phyloP scores from a whole-genome alignment of 352 stramenopile species.

The Saprolegnia parasitica region DNA sequence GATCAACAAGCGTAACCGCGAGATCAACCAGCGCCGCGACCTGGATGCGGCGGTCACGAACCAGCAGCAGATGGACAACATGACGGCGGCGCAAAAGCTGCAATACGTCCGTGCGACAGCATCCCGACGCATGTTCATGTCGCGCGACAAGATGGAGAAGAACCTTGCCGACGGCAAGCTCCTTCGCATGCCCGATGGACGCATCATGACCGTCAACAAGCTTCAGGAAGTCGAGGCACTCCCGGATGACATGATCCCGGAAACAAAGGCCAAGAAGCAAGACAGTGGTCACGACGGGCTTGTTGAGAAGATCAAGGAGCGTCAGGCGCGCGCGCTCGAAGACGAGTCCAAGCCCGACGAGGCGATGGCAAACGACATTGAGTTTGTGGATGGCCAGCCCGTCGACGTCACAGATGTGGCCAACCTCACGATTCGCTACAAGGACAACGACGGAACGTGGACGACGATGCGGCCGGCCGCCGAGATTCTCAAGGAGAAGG shows the following conservation, averaged over 20 bases:
- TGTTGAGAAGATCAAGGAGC: conserved; percentile 58
- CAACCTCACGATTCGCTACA: conserved; percentile 73
- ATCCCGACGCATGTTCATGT: conserved; percentile 82
- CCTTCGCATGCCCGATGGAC: conserved; percentile 60
- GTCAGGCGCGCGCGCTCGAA: conserved; percentile 32
- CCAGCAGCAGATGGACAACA: conserved; percentile 64
- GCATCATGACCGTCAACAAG: conserved; percentile 84
- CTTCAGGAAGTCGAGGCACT: conserved; percentile 75
- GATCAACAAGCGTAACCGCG: conserved; percentile 78
- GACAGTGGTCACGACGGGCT: conserved; percentile 33
- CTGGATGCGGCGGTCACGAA: conserved; percentile 70
- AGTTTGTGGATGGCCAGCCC: conserved; percentile 56
- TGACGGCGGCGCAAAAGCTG: conserved; percentile 76
- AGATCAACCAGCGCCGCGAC: conserved; percentile 78
- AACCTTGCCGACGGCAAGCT: conserved; percentile 74
- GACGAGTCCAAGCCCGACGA: conserved; percentile 37
- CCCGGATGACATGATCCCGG: conserved; percentile 58
- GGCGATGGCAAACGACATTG: conserved; percentile 42
- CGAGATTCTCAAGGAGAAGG: conserved; percentile 76
- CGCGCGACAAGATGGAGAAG: conserved; percentile 72
- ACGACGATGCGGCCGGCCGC: conserved; percentile 71
- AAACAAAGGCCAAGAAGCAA: conserved; percentile 13
- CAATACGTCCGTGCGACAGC: conserved; percentile 76
- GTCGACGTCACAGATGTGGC: conserved; percentile 65
- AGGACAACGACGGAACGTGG: conserved; percentile 79